Evolutionary conservation across 2,329 filamentous ascomycete genomes (phyloP).

Genomic region (Orbilia oligospora): DNA sequence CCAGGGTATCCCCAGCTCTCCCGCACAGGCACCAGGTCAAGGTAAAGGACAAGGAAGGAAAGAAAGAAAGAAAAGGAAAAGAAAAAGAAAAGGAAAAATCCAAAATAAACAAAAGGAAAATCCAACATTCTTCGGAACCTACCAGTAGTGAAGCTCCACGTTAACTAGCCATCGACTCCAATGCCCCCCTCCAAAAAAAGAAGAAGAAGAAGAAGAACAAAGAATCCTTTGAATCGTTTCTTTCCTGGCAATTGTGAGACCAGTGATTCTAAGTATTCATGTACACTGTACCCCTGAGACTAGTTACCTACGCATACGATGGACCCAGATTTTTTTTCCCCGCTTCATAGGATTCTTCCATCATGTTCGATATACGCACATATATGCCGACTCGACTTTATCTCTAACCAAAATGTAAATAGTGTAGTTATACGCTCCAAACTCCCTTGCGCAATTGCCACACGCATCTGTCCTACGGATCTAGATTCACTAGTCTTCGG

Average conservation of each 20-base stretch:
- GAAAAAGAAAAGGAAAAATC: no score
- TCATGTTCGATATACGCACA: not conserved
- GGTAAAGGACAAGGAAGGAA: not conserved
- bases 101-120: not conserved
- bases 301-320: not conserved
- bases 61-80: not conserved
- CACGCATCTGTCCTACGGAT: not conserved
- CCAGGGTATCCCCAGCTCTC: slow-evolving; percentile 10
- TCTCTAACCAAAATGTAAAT: not conserved
- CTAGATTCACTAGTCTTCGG: slow-evolving; percentile 1
- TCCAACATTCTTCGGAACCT: slow-evolving; percentile 33
- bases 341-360: not conserved
- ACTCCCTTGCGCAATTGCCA: not conserved
- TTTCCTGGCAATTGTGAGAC: not conserved
- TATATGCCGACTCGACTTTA: not conserved
- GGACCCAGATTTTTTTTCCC: not conserved
- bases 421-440: not conserved
- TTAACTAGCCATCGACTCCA: not conserved
- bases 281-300: slow-evolving; percentile 1
- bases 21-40: slow-evolving; percentile 16
- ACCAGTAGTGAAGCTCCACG: slow-evolving; percentile 25
- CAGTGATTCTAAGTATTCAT: not conserved
- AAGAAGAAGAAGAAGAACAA: no score
- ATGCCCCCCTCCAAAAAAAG: not conserved
- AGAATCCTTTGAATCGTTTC: not conserved